A percentile compares a stretch with the other conserved stretches of the same genome.
Evolutionary conservation across 192 early-diverging fungal species (phyloP).

Genomic region (Diversispora eburnea): DNA sequence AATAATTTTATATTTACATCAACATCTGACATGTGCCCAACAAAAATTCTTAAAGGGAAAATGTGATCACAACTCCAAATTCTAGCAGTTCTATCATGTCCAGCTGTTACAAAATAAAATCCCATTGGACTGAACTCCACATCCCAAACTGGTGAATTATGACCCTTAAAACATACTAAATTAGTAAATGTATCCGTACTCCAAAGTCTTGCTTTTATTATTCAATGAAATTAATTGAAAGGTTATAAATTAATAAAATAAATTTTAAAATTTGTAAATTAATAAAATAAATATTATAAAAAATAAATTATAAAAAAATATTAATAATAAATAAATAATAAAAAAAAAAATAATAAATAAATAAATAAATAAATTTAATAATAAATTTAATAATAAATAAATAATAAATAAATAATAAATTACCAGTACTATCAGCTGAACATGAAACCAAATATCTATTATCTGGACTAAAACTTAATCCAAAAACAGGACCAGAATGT

Average conservation of each 20-base stretch:
- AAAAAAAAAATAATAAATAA: not conserved
- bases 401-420: not conserved
- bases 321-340: conserved; percentile 4
- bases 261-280: too few relatives aligned
- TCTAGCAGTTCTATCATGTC: conserved; percentile 91
- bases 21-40: conserved; percentile 96
- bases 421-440: conserved; percentile 90
- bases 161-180: conserved; percentile 93
- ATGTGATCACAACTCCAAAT: conserved; percentile 98
- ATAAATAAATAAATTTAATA: conserved; percentile 4
- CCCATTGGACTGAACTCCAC: conserved; percentile 86
- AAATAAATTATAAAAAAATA: conserved; percentile 11
- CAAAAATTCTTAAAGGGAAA: conserved; percentile 93
- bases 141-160: conserved; percentile 97
- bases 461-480: conserved; percentile 80
- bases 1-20: conserved; percentile 57
- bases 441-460: conserved; percentile 80
- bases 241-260: not conserved
- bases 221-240: not conserved
- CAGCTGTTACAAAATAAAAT: conserved; percentile 95
- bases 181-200: conserved; percentile 87
- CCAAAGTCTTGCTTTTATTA: conserved; percentile 82
- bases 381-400: not conserved
- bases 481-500: conserved; percentile 90
- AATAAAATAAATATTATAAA: not conserved